Percentiles rank a stretch among this genome's conserved stretches.
These are phyloP conservation scores for Salicornia ramosissima DNA, from an alignment of 148 eudicot genomes.

Conservation along the genomic window DNA sequence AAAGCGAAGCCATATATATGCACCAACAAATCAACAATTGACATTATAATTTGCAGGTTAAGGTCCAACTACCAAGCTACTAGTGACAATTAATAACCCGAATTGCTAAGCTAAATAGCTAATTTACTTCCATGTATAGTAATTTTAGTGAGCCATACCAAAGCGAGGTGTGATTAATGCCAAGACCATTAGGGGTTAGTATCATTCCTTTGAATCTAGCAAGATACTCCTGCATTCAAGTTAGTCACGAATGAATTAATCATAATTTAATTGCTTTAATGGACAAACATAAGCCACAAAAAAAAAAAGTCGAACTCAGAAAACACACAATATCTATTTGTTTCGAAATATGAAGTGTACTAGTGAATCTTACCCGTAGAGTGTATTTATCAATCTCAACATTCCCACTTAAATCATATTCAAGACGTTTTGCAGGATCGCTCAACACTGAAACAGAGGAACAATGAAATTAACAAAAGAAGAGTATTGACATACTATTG, in stretches of 20 bases:
- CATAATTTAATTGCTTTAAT: slow-evolving; percentile 9
- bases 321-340: not conserved
- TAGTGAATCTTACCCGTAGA: slow-evolving; percentile 35
- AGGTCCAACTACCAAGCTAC: not conserved
- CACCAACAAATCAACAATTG: no score
- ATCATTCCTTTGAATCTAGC: slow-evolving; percentile 62
- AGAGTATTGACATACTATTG: not conserved
- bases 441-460: slow-evolving; percentile 43
- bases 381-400: slow-evolving; percentile 53
- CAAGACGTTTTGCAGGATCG: slow-evolving; percentile 53
- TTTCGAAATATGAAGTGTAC: not conserved
- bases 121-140: not conserved
- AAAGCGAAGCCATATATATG: no score
- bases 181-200: slow-evolving; percentile 61
- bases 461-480: not conserved
- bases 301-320: not conserved
- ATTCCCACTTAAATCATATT: slow-evolving; percentile 54
- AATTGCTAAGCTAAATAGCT: not conserved
- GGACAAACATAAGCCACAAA: not conserved
- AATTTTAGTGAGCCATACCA: slow-evolving; percentile 14
- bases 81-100: not conserved
- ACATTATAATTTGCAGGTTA: no score
- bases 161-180: slow-evolving; percentile 42
- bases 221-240: slow-evolving; percentile 48
- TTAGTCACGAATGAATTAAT: not conserved